phyloP scores from a whole-genome alignment of 305 asterid species.

The Fraxinus albicans region DNA sequence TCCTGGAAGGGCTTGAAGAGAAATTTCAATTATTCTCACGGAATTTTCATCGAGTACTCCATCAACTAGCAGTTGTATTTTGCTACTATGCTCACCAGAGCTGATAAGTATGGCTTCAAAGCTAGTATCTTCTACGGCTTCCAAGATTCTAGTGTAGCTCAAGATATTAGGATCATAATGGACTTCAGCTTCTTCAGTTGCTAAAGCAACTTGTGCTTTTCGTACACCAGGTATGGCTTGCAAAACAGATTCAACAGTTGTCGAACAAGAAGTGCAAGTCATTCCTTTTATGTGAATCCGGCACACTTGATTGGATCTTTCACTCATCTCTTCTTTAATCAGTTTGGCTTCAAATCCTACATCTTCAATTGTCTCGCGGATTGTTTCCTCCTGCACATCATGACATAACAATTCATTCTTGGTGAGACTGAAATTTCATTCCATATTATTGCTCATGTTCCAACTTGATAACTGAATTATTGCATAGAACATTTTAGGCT shows the following conservation, averaged over 20 bases:
- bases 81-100: constrained; percentile 59
- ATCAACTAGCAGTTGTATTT: constrained; percentile 61
- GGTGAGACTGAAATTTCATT: neutral
- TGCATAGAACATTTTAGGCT: neutral
- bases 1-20: constrained; percentile 69
- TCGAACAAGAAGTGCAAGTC: constrained; percentile 82
- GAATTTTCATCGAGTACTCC: constrained; percentile 47
- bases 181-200: constrained; percentile 78
- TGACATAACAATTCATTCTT: neutral
- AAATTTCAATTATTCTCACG: constrained; percentile 47
- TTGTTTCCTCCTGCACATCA: constrained; percentile 57
- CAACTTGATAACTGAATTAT: neutral
- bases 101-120: constrained; percentile 57
- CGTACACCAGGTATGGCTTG: constrained; percentile 49
- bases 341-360: constrained; percentile 62
- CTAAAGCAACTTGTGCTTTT: constrained; percentile 70
- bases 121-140: constrained; percentile 55
- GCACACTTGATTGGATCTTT: constrained; percentile 48
- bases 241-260: constrained; percentile 64
- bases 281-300: constrained; percentile 62
- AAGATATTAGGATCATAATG: constrained; percentile 53
- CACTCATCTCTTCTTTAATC: constrained; percentile 42
- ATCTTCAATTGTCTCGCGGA: constrained; percentile 75
- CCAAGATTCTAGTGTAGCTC: constrained; percentile 36
- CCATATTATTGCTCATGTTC: neutral